Conservation (phyloP, 495 filamentous ascomycete species). For the Penicillium bovifimosum region DNA sequence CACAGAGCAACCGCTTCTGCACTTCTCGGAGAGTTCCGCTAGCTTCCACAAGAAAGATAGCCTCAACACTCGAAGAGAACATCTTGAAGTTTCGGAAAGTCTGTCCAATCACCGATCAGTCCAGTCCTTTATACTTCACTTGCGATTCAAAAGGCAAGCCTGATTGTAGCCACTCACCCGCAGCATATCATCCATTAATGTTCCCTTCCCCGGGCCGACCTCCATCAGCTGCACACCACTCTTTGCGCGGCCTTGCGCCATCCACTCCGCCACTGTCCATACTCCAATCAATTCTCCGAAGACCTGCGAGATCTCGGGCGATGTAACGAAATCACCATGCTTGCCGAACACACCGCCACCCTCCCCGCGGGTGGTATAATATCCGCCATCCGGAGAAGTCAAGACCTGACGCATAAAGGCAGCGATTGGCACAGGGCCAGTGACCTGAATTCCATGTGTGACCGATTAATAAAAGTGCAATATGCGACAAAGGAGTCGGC, state of each 20-base stretch:
- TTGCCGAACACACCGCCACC: conserved; percentile 74
- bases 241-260: conserved; percentile 70
- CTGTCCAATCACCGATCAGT: conserved; percentile 37
- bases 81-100: conserved; percentile 77
- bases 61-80: conserved; percentile 71
- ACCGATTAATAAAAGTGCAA: not conserved
- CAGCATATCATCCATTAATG: conserved; percentile 94
- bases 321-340: conserved; percentile 92
- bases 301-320: conserved; percentile 93
- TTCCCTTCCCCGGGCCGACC: conserved; percentile 89
- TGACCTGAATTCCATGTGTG: conserved; percentile 40
- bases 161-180: conserved; percentile 50
- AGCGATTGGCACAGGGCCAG: conserved; percentile 86
- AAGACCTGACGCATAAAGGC: conserved; percentile 98
- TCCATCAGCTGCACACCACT: conserved; percentile 82
- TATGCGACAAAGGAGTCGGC: not conserved
- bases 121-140: not conserved
- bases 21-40: conserved; percentile 66
- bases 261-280: conserved; percentile 95
- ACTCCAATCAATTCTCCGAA: conserved; percentile 92
- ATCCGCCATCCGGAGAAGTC: conserved; percentile 83
- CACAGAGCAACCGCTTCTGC: conserved; percentile 82
- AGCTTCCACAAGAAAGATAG: conserved; percentile 87
- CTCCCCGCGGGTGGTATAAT: conserved; percentile 71
- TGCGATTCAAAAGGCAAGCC: not conserved